Evolutionary conservation across 371 early-diverging fungal genomes (phyloP), one percentile per base, ranked within the genome.

Genomic region (Apophysomyces trapeziformis): DNA sequence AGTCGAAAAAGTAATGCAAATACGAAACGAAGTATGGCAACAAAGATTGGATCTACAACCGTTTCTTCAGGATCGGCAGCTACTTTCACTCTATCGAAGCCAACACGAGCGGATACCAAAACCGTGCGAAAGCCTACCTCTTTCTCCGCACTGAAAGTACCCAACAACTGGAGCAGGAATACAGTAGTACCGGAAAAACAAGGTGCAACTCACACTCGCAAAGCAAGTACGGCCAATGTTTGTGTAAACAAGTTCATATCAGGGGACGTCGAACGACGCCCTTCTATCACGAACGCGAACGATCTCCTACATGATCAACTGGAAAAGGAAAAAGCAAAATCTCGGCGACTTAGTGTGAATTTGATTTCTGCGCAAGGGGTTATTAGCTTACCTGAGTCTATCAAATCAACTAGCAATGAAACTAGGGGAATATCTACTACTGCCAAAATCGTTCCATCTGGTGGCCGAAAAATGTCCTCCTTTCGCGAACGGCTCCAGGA

Each of bases 401-500:
- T 59, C 39, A 21, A 59, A 59, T 47, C 7, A 50, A 57, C 14
- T 21, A 58, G 38, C 11, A 26, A 50, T 50, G 54, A 26, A 4
- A 21, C 54, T 50, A 16, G 21, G 7, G 38, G 50, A 13, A 39
- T 21, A 4, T 21, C 38, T 4, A 37, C 4, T 11, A 18, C 13
- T 18, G 45, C 54, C 4, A n/a, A 63, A 13, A 21, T 56, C 18
- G 26, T 43, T 21, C 11, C 54, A 11, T 50, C 21, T 26, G 21
- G 54, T 26, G 7, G 21, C 1, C 65, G 66, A 7, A 65, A 66
- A 54, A 63, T 58, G 2, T 61, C 68, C 13, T 43, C 61, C 5
- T 54, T 73, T 18, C 73, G 67, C 47, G 73, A 73, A 26, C 69
- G 68, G 6, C 63, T 73, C 14, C 69, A 73, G 39, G 68, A 62